phyloP scores from a whole-genome alignment of 768 basidiomycete species.

The Hemileccinum impolitum region DNA sequence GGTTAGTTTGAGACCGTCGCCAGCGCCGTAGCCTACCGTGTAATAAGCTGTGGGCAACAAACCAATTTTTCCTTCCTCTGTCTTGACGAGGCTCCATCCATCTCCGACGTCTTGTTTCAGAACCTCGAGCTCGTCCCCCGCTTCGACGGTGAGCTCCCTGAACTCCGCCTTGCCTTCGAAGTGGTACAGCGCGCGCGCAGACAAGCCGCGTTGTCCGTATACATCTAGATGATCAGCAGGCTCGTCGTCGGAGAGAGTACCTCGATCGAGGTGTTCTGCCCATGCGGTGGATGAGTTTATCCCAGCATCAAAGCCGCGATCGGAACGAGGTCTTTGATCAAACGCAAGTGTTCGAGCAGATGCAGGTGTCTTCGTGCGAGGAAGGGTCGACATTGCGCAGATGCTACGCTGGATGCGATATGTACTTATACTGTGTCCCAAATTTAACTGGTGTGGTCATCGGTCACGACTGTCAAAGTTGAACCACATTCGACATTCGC shows the following conservation, averaged over 20 bases:
- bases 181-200: conserved; percentile 67
- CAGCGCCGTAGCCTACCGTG: conserved; percentile 43
- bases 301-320: conserved; percentile 64
- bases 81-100: conserved; percentile 77
- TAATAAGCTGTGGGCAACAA: conserved; percentile 70
- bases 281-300: conserved; percentile 76
- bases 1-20: background rate
- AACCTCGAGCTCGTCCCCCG: conserved; percentile 69
- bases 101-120: conserved; percentile 70
- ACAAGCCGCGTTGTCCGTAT: conserved; percentile 37
- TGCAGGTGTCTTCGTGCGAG: conserved; percentile 22
- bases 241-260: conserved; percentile 52
- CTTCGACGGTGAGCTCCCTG: conserved; percentile 62
- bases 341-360: conserved; percentile 7
- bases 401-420: background rate
- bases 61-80: conserved; percentile 56
- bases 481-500: background rate
- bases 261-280: conserved; percentile 57
- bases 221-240: conserved; percentile 35
- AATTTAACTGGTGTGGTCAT: too few species aligned
- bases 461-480: too few species aligned
- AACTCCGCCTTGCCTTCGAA: conserved; percentile 78
- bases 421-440: background rate
- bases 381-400: conserved; percentile 37
- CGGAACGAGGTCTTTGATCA: conserved; percentile 28